A percentile compares a stretch with the other conserved stretches of the same genome.
Conservation (phyloP, 2,329 filamentous ascomycete genomes). For the Torrubiellomyces zombiae region DNA sequence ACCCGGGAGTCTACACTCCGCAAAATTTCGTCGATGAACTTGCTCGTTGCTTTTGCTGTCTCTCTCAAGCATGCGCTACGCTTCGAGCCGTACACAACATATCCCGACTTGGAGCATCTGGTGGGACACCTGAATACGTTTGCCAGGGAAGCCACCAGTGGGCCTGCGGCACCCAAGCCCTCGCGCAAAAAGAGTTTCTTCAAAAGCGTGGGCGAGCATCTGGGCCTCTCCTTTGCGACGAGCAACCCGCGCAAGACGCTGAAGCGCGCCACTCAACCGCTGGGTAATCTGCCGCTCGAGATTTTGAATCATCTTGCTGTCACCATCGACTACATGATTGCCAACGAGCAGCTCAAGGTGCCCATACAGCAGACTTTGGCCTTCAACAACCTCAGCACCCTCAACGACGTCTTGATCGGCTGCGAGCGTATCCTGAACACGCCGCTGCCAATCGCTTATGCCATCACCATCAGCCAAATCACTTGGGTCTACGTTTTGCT, state of each 20-base stretch:
- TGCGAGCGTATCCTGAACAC: conserved; percentile 69
- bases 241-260: conserved; percentile 65
- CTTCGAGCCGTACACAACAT: conserved; percentile 66
- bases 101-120: conserved; percentile 54
- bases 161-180: conserved; percentile 16
- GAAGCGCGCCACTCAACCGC: conserved; percentile 54
- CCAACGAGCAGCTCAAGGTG: conserved; percentile 35
- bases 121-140: conserved; percentile 62
- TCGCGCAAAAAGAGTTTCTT: conserved; percentile 31
- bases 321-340: conserved; percentile 45
- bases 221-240: conserved; percentile 60
- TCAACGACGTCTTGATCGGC: conserved; percentile 58
- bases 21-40: conserved; percentile 61
- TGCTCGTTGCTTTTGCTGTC: conserved; percentile 62
- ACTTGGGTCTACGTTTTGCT: conserved; percentile 71
- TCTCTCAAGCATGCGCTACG: conserved; percentile 69
- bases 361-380: conserved; percentile 43
- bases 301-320: conserved; percentile 56
- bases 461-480: conserved; percentile 72
- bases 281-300: conserved; percentile 73
- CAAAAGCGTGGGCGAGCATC: conserved; percentile 52
- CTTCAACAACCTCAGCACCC: conserved; percentile 40
- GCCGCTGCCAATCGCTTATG: conserved; percentile 67
- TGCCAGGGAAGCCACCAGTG: conserved; percentile 35
- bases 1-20: conserved; percentile 51